phyloP scores from a whole-genome alignment of 2,329 filamentous ascomycete genomes.

The Fusarium penzigii region DNA sequence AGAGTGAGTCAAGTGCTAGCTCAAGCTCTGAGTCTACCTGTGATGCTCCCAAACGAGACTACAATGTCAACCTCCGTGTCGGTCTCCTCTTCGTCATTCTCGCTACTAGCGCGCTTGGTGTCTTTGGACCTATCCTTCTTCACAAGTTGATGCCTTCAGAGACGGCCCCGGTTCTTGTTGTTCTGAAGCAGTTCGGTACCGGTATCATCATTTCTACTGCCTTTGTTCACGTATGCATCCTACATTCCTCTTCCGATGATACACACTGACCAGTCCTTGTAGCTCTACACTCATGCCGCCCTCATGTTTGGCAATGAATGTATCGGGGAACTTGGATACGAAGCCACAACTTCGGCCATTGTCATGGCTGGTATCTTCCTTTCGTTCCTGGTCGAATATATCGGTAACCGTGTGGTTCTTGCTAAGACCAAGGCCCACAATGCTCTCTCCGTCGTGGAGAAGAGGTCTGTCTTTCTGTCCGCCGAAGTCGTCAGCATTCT shows the following conservation, averaged over 20 bases:
- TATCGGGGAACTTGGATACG: slow-evolving; percentile 65
- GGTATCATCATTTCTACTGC: slow-evolving; percentile 73
- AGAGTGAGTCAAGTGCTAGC: slow-evolving; percentile 35
- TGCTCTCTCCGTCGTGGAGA: slow-evolving; percentile 26
- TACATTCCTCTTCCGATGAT: background rate
- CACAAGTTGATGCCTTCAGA: slow-evolving; percentile 56
- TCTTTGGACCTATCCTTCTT: slow-evolving; percentile 67
- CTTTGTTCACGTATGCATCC: slow-evolving; percentile 61
- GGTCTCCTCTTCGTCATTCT: slow-evolving; percentile 74
- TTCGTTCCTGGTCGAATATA: slow-evolving; percentile 71
- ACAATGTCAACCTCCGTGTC: slow-evolving; percentile 68
- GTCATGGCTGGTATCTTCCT: slow-evolving; percentile 74
- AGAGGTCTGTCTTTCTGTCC: slow-evolving; percentile 29
- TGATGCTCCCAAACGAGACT: slow-evolving; percentile 50
- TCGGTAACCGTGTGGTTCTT: slow-evolving; percentile 60
- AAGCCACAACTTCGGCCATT: slow-evolving; percentile 68
- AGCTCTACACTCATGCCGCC: slow-evolving; percentile 72
- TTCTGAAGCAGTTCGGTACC: slow-evolving; percentile 74
- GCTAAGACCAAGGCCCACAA: slow-evolving; percentile 33
- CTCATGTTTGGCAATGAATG: slow-evolving; percentile 75
- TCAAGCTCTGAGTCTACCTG: slow-evolving; percentile 43
- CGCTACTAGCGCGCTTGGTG: slow-evolving; percentile 66
- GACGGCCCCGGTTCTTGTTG: slow-evolving; percentile 53
- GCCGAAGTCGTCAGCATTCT: slow-evolving; percentile 61
- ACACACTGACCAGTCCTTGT: background rate